These are phyloP conservation scores for Handroanthus guayacan DNA, from an alignment of 257 asterid species.

Conservation along the genomic window DNA sequence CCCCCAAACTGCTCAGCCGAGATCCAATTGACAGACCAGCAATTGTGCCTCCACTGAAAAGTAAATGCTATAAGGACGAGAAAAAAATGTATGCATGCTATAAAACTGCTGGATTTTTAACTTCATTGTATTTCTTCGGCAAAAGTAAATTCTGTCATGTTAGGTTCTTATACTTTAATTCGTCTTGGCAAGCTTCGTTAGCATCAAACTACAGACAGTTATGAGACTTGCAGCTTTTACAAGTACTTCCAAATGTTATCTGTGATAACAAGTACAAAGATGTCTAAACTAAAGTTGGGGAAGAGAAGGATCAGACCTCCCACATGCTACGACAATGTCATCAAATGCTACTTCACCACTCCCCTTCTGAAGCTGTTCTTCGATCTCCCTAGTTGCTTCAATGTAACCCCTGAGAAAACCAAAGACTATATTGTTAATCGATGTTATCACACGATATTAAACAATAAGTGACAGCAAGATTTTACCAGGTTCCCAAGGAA, in stretches of 20 bases:
- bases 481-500: constrained; percentile 94
- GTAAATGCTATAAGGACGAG: too few relatives aligned
- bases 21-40: constrained; percentile 91
- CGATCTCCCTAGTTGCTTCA: constrained; percentile 89
- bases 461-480: background rate
- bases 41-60: constrained; percentile 92
- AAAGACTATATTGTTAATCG: constrained; percentile 16
- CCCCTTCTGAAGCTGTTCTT: constrained; percentile 61
- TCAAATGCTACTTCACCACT: constrained; percentile 53
- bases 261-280: too few relatives aligned
- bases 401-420: constrained; percentile 80
- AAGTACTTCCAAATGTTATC: too few relatives aligned
- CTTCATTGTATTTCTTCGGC: too few relatives aligned
- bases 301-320: constrained; percentile 59
- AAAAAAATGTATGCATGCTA: too few relatives aligned
- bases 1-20: constrained; percentile 71
- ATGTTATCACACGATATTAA: background rate
- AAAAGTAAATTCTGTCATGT: too few relatives aligned
- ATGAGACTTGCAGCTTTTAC: too few relatives aligned
- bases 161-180: too few relatives aligned
- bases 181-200: too few relatives aligned
- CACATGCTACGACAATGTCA: constrained; percentile 92
- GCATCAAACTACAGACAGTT: too few relatives aligned
- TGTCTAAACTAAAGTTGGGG: background rate
- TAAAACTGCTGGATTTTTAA: too few relatives aligned